Evolutionary conservation across 768 basidiomycete genomes (phyloP).

Genomic region (Termitomyces sp.): DNA sequence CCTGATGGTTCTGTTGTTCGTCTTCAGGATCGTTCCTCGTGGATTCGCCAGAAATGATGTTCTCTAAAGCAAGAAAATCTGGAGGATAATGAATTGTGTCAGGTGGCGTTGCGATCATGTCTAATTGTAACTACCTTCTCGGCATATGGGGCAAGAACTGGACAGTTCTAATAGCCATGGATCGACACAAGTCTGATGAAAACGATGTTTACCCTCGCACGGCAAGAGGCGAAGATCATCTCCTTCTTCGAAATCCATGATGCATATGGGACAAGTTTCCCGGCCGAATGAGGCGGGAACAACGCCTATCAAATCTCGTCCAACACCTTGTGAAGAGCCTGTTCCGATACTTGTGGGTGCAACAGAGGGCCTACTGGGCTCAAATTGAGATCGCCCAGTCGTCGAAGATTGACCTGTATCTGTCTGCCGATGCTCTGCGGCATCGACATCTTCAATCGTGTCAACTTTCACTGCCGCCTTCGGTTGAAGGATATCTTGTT

Average conservation of each 20-base stretch:
- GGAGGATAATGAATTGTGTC: neutral
- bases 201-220: constrained; percentile 86
- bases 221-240: constrained; percentile 89
- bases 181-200: constrained; percentile 88
- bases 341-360: constrained; percentile 14
- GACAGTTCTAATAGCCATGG: constrained; percentile 91
- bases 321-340: constrained; percentile 11
- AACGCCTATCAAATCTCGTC: constrained; percentile 28
- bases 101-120: neutral
- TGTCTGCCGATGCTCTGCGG: neutral
- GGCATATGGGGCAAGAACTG: constrained; percentile 86
- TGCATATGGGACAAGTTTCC: constrained; percentile 93
- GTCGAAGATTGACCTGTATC: neutral
- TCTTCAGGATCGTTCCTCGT: constrained; percentile 11
- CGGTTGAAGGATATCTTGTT: neutral
- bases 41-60: constrained; percentile 37
- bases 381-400: neutral
- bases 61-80: constrained; percentile 60
- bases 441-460: neutral
- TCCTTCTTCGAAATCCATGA: constrained; percentile 90
- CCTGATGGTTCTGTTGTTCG: constrained; percentile 18
- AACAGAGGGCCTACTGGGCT: neutral
- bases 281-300: constrained; percentile 66
- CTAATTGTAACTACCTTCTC: constrained; percentile 66
- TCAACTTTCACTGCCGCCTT: neutral